These are phyloP conservation scores for Cylindrotheca fusiformis DNA, from an alignment of 108 stramenopile species.

Conservation along the genomic window DNA sequence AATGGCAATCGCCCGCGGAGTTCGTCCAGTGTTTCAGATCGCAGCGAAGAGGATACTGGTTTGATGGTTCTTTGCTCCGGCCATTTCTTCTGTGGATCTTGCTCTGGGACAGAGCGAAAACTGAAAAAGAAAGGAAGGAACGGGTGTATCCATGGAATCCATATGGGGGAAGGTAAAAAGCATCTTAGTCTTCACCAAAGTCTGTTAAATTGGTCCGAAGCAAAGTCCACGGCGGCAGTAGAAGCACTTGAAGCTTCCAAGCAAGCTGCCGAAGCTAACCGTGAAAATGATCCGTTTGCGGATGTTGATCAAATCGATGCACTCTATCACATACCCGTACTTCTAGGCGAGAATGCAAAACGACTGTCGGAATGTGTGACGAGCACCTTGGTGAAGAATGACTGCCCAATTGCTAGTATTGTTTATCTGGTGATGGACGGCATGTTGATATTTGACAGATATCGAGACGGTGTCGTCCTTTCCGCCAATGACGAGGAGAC, in stretches of 20 bases:
- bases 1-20: slow-evolving; percentile 1
- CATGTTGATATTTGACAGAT: slow-evolving; percentile 47
- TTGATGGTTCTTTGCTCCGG: slow-evolving; percentile 7
- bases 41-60: neutral
- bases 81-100: slow-evolving; percentile 27
- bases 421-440: slow-evolving; percentile 43
- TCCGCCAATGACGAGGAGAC: slow-evolving; percentile 8
- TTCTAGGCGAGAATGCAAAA: neutral
- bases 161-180: neutral
- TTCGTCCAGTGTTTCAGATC: slow-evolving; percentile 11
- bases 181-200: neutral
- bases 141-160: neutral
- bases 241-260: neutral
- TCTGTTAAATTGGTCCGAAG: neutral
- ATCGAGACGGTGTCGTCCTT: slow-evolving; percentile 39
- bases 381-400: slow-evolving; percentile 14
- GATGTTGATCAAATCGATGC: slow-evolving; percentile 10
- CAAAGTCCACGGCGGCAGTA: slow-evolving; percentile 2
- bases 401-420: slow-evolving; percentile 26
- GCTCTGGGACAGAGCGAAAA: neutral
- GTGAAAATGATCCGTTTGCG: slow-evolving; percentile 42
- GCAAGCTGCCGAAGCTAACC: slow-evolving; percentile 1
- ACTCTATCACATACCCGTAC: neutral
- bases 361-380: slow-evolving; percentile 14
- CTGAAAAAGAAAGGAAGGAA: neutral